These are phyloP conservation scores for Penstemon barbatus DNA, from an alignment of 257 asterid genomes.

Conservation along the genomic window DNA sequence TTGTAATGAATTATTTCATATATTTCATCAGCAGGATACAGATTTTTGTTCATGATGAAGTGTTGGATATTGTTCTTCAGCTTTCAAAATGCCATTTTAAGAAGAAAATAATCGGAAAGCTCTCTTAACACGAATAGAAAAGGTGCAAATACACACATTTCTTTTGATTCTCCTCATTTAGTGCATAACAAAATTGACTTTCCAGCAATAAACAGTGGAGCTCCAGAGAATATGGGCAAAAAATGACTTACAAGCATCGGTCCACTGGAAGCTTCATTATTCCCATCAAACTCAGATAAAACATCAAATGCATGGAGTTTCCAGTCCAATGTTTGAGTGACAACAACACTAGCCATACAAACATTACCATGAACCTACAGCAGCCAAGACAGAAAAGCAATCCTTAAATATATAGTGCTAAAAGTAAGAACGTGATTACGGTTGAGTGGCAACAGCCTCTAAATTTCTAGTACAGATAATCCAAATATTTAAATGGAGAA, in stretches of 20 bases:
- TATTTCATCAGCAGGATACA: slow-evolving; percentile 13
- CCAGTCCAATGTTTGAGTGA: slow-evolving; percentile 97
- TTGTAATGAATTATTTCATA: background rate
- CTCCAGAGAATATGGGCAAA: slow-evolving; percentile 22
- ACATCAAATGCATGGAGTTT: slow-evolving; percentile 96
- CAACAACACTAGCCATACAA: slow-evolving; percentile 96
- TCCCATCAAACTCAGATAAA: slow-evolving; percentile 93
- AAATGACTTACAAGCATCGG: slow-evolving; percentile 82
- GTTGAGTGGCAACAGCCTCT: slow-evolving; percentile 17
- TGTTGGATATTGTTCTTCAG: slow-evolving; percentile 7
- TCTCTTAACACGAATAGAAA: background rate
- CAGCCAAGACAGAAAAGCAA: slow-evolving; percentile 29
- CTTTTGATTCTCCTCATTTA: background rate
- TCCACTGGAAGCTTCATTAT: slow-evolving; percentile 73
- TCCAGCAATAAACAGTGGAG: slow-evolving; percentile 12
- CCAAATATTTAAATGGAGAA: background rate
- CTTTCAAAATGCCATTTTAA: slow-evolving; percentile 6
- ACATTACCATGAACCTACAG: slow-evolving; percentile 98
- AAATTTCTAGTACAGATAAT: slow-evolving; percentile 17
- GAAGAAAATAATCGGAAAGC: slow-evolving; percentile 4
- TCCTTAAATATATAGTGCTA: slow-evolving; percentile 15
- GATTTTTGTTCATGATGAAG: slow-evolving; percentile 8
- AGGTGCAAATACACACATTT: background rate
- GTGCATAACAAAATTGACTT: slow-evolving; percentile 21
- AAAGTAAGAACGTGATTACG: slow-evolving; percentile 18